These are phyloP conservation scores for Colletotrichum sp. DNA, from an alignment of 2,329 filamentous ascomycete species.

Conservation along the genomic window DNA sequence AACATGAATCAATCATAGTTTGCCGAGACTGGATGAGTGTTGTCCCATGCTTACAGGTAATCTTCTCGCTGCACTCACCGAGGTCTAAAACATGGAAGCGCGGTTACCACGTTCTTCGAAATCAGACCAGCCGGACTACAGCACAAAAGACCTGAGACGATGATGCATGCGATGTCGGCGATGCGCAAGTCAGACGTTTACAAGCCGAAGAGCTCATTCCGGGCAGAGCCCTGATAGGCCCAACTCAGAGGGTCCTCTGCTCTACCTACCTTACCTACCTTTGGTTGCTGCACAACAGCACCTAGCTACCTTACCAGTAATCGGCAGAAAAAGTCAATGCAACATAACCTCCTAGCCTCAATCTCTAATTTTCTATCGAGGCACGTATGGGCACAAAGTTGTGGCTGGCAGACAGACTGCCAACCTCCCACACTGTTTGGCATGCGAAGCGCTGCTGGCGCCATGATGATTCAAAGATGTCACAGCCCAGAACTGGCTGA, in stretches of 20 bases:
- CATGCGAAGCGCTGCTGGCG: background rate
- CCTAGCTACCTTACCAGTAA: background rate
- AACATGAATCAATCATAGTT: background rate
- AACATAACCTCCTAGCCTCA: background rate
- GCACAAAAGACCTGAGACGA: background rate
- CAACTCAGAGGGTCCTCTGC: background rate
- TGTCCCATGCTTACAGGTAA: background rate
- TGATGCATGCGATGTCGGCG: conserved; percentile 12
- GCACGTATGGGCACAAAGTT: background rate
- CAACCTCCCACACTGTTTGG: background rate
- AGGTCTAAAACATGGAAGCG: background rate
- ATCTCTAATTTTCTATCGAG: background rate
- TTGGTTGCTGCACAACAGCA: background rate
- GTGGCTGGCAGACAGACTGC: background rate
- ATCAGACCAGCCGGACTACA: background rate
- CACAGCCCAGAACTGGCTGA: background rate
- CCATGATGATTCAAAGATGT: background rate
- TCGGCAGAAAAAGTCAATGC: background rate
- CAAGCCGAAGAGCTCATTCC: background rate
- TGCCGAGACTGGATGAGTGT: background rate
- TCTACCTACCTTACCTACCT: background rate
- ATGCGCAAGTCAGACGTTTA: background rate
- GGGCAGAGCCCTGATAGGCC: background rate
- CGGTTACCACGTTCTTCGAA: background rate
- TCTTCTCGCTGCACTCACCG: background rate